Conservation (phyloP, 148 eudicot species). For the Rhododendron williamsianum region DNA sequence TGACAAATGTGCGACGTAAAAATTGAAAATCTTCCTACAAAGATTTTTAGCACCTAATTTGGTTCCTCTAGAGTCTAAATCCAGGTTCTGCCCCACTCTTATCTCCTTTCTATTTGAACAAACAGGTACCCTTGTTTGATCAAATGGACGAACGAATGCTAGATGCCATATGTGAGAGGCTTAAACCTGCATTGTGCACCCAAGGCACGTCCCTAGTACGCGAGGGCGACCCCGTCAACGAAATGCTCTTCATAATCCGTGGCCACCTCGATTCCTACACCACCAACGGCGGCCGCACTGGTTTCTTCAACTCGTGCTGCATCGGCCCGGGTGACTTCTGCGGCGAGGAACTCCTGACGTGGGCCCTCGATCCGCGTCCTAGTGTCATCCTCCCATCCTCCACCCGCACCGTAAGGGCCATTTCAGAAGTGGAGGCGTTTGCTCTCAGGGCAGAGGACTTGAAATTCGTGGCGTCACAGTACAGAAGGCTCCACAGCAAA, state of each 20-base stretch:
- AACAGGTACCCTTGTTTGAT: constrained; percentile 72
- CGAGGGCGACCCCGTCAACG: constrained; percentile 79
- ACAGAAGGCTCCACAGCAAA: constrained; percentile 67
- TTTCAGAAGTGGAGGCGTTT: constrained; percentile 78
- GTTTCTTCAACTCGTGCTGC: constrained; percentile 63
- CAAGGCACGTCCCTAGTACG: constrained; percentile 58
- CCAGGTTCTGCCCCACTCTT: neutral
- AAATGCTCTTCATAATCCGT: constrained; percentile 81
- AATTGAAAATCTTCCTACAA: neutral
- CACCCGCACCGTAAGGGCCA: constrained; percentile 70
- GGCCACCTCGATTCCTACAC: constrained; percentile 73
- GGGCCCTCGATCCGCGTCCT: constrained; percentile 70
- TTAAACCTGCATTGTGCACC: constrained; percentile 64
- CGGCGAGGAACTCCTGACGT: constrained; percentile 77
- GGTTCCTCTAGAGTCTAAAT: neutral
- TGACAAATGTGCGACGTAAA: too few relatives aligned
- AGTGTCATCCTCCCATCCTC: constrained; percentile 64
- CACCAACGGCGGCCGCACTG: constrained; percentile 79
- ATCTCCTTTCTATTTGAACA: neutral
- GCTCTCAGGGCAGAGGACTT: constrained; percentile 66
- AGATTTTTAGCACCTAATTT: neutral
- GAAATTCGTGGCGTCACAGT: constrained; percentile 72
- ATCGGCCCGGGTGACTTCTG: constrained; percentile 77
- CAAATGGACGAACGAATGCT: constrained; percentile 82
- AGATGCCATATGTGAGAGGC: constrained; percentile 81